Evolutionary conservation across 2,329 filamentous ascomycete species (phyloP).

Genomic region (Microdochium paspali): DNA sequence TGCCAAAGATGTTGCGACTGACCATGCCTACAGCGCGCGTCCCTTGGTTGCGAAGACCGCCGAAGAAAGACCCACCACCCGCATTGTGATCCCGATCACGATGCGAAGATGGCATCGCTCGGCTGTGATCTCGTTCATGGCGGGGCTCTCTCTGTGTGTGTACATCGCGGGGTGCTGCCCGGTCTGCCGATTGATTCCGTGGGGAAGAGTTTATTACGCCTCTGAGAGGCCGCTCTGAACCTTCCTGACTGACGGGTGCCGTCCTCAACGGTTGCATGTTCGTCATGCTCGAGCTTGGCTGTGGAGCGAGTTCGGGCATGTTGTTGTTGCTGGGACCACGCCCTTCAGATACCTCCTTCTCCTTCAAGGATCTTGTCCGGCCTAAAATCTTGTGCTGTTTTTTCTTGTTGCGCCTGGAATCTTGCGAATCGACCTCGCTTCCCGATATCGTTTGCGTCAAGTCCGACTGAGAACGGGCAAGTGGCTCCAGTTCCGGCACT

Average conservation of each 20-base stretch:
- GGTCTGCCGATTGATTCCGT: constrained; percentile 67
- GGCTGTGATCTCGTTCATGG: constrained; percentile 35
- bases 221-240: constrained; percentile 56
- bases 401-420: constrained; percentile 39
- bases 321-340: constrained; percentile 23
- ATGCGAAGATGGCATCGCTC: constrained; percentile 42
- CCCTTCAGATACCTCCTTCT: constrained; percentile 18
- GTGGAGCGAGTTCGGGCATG: constrained; percentile 18
- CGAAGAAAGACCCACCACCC: constrained; percentile 59
- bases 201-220: constrained; percentile 56
- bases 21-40: constrained; percentile 72
- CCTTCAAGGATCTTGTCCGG: constrained; percentile 42
- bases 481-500: constrained; percentile 22
- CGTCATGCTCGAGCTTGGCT: constrained; percentile 25
- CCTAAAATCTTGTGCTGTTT: constrained; percentile 45
- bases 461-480: constrained; percentile 39
- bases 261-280: constrained; percentile 42
- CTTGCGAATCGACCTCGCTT: constrained; percentile 32
- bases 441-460: constrained; percentile 36
- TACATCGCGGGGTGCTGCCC: constrained; percentile 36
- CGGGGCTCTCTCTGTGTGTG: constrained; percentile 30
- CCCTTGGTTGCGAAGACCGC: constrained; percentile 62
- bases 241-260: constrained; percentile 43
- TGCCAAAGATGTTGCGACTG: constrained; percentile 75
- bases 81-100: too few species aligned